Evolutionary conservation across 164 flowering plant genomes (phyloP).

Genomic region (Nymphaea thermarum): DNA sequence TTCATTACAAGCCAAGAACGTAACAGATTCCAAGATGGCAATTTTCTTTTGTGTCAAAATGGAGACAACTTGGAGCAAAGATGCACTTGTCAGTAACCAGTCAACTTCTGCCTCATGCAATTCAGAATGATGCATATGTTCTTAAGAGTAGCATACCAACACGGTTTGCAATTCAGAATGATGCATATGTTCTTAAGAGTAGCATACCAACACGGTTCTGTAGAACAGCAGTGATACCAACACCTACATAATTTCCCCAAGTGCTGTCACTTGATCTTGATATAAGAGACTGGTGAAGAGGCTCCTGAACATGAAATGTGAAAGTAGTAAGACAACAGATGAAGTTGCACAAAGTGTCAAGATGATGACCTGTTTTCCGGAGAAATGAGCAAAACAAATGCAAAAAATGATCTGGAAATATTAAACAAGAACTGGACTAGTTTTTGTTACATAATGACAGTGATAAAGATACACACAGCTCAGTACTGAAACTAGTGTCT

Average conservation of each 20-base stretch:
- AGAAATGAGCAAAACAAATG: too few species aligned
- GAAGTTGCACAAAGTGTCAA: background rate
- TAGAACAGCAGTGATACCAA: constrained; percentile 59
- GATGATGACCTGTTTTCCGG: too few species aligned
- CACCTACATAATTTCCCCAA: constrained; percentile 59
- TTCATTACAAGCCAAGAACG: too few species aligned
- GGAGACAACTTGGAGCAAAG: background rate
- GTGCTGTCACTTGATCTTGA: constrained; percentile 19
- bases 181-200: background rate
- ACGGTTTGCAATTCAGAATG: constrained; percentile 21
- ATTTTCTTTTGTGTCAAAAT: background rate
- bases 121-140: background rate
- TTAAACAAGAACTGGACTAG: too few species aligned
- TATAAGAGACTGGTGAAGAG: constrained; percentile 36
- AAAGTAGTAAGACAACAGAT: background rate
- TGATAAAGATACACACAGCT: too few species aligned
- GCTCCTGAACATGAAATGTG: constrained; percentile 24
- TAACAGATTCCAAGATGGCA: too few species aligned
- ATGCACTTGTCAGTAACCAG: background rate
- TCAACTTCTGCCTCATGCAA: too few species aligned
- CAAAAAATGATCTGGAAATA: too few species aligned
- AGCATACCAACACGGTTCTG: constrained; percentile 77
- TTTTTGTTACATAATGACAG: too few species aligned
- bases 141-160: constrained; percentile 41
- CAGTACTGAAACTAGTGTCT: too few species aligned